Base-by-base conservation (phyloP, 202 grass and related monocot species). In the Miscanthus sacchariflorus region DNA sequence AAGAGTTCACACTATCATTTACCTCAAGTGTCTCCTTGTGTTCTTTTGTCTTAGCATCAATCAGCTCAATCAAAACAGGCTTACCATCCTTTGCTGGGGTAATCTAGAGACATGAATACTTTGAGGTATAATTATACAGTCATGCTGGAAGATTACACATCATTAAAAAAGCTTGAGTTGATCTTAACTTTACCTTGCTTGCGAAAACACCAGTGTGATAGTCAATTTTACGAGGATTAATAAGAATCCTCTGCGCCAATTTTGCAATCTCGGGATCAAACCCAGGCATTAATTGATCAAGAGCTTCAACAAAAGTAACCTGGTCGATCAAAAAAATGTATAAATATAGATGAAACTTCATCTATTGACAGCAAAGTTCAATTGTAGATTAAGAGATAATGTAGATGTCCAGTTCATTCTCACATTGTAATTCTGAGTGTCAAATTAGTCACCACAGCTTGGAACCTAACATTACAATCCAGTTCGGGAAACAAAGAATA, bases 11-110 rank as follows among this genome's bases (percentile, higher is more conserved):
- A 49, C 5, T 58, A 25, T 79, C 13, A 56, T 63, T 81, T 84
- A 88, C 89, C 81, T 99, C 96, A 82, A 99, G 86, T 52, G 91
- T 95, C 83, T 99, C 96, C 83, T 68, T 99, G 70, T 86, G 90
- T 54, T 99, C 92, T 86, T 99, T 99, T 49, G 96, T 95, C 64
- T 96, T 99, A 49, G 94, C 96, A 95, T 99, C 96, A 86, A 99
- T 96, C 40, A 96, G 90, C 79, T 99, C 94, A 67, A 99, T 99
- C 44, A 90, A 76, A 79, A 99, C 96, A 76, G 96, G 96, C 42
- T 91, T 99, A 46, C 91, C 96, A 89, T 99, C 95, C 85, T 88
- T 91, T 72, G 90, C 90, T 76, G 90, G 89, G 63, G 90, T 88
- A 77, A 91, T 91, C 90, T 91, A 85, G 49, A 81, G 4, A 87